Evolutionary conservation across 2,329 filamentous ascomycete genomes (phyloP), one percentile per base, ranked within the genome.

Genomic region (Iodosphaeria phyllophila): DNA sequence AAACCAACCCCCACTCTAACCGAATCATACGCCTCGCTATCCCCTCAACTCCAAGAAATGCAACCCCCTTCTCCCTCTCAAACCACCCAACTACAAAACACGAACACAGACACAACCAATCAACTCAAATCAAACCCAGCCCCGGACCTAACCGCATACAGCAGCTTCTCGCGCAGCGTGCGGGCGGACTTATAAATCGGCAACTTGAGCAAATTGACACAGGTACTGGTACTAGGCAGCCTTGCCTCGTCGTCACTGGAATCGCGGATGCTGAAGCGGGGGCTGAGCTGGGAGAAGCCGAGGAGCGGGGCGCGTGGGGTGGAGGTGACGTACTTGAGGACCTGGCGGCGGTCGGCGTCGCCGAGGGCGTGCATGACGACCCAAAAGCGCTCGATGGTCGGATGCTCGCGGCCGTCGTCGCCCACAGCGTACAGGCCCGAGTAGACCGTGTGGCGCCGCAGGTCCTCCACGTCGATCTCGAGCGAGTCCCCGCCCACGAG

Each of bases 311-410:
- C 86, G 18, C 89, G 63, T 1, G 89, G 86, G 7, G 89, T 93
- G 15, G 76, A 86, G 5, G 84, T 98, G 23, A 95, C 89, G 38
- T 93, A 98, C 42, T 92, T 92, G 34, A 98, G 62, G 30, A 98
- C 78, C 28, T 84, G 78, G 13, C 83, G 62, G 4, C 80, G 64
- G 44, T 95, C 78, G 13, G 58, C 58, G 39, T 93, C 84, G 7
- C 61, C 60, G 32, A 98, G 64, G 4, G 58, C 56, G 28, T 67
- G 61, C 72, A 98, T 74, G 23, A 92, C 83, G 33, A 78, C 62
- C 89, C 89, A 98, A 55, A 98, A 95, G 25, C 91, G 54, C 43
- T 74, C 58, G 24, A 98, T 62, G 0, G 79, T 89, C 0, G 77
- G 72, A 41, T 98, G 89, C 41, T 98, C 86, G 30, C 71, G 48